Conservation (phyloP, 2,329 filamentous ascomycete species). For the Purpureocillium takamizusanense region DNA sequence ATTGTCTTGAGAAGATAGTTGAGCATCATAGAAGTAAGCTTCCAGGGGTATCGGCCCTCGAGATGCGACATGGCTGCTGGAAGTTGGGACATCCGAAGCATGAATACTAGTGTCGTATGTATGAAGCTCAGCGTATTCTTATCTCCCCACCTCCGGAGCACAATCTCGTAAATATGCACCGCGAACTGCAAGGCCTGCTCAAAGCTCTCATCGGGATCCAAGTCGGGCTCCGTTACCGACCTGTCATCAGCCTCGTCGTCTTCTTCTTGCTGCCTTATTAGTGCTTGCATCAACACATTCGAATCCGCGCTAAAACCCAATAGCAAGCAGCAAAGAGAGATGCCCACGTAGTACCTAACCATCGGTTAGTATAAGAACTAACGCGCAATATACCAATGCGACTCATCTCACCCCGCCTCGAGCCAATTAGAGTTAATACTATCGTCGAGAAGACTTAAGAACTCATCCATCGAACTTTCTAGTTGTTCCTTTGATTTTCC, state of each 20-base stretch:
- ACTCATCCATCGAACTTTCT: constrained; percentile 33
- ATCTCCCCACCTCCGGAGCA: constrained; percentile 44
- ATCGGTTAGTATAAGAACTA: constrained; percentile 3
- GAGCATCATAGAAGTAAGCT: constrained; percentile 25
- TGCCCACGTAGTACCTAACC: constrained; percentile 22
- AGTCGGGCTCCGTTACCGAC: constrained; percentile 12
- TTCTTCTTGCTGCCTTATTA: constrained; percentile 18
- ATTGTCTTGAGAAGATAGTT: constrained; percentile 23
- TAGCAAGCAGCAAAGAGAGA: constrained; percentile 20
- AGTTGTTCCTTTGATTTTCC: constrained; percentile 38
- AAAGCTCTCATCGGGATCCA: constrained; percentile 17
- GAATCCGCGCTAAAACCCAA: constrained; percentile 27
- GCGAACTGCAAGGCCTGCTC: constrained; percentile 29
- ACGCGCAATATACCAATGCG: background rate
- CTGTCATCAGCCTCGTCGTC: constrained; percentile 17
- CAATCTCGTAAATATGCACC: constrained; percentile 33
- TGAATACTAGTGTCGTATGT: constrained; percentile 53
- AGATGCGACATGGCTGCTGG: constrained; percentile 33
- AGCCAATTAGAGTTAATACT: constrained; percentile 40
- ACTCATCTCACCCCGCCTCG: constrained; percentile 28
- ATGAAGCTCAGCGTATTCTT: constrained; percentile 52
- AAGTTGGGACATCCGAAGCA: constrained; percentile 34
- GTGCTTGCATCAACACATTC: constrained; percentile 35
- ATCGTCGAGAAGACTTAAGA: constrained; percentile 43
- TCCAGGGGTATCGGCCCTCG: constrained; percentile 43